phyloP scores from a whole-genome alignment of 257 asterid species.

The Salvia rosmarinus region DNA sequence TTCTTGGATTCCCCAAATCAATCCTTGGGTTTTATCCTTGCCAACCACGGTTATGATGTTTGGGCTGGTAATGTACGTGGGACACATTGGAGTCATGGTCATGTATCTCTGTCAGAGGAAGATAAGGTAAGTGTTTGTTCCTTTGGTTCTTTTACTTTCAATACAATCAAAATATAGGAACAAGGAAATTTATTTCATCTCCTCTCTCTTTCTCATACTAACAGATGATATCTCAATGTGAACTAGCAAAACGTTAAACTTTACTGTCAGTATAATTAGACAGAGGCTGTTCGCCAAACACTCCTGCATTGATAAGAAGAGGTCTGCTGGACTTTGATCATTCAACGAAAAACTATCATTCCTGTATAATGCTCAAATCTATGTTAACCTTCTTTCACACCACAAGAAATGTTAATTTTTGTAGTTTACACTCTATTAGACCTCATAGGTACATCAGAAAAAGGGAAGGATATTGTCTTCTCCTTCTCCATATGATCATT shows the following conservation, averaged over 20 bases:
- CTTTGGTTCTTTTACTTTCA: slow-evolving; percentile 10
- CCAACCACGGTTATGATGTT: slow-evolving; percentile 88
- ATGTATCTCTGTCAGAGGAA: slow-evolving; percentile 61
- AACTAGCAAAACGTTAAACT: background rate
- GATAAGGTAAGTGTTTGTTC: slow-evolving; percentile 54
- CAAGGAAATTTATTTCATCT: slow-evolving; percentile 3
- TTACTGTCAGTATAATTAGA: background rate
- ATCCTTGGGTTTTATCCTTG: slow-evolving; percentile 95
- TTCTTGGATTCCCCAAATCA: slow-evolving; percentile 77
- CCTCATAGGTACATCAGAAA: slow-evolving; percentile 1
- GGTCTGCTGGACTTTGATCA: slow-evolving; percentile 8
- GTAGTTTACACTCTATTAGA: background rate
- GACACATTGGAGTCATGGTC: slow-evolving; percentile 99
- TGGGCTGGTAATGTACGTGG: slow-evolving; percentile 99
- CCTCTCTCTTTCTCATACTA: background rate
- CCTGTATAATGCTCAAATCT: slow-evolving; percentile 16
- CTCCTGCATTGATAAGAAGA: background rate
- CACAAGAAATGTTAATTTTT: slow-evolving; percentile 12
- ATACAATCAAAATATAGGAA: slow-evolving; percentile 7
- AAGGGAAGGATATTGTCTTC: slow-evolving; percentile 4
- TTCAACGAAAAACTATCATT: slow-evolving; percentile 15
- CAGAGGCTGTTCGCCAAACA: background rate
- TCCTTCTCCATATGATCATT: background rate
- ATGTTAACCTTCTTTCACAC: slow-evolving; percentile 19
- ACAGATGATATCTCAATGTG: slow-evolving; percentile 11